Evolutionary conservation across 371 early-diverging fungal genomes (phyloP).

Genomic region (Thermomucor indicae-seudaticae): DNA sequence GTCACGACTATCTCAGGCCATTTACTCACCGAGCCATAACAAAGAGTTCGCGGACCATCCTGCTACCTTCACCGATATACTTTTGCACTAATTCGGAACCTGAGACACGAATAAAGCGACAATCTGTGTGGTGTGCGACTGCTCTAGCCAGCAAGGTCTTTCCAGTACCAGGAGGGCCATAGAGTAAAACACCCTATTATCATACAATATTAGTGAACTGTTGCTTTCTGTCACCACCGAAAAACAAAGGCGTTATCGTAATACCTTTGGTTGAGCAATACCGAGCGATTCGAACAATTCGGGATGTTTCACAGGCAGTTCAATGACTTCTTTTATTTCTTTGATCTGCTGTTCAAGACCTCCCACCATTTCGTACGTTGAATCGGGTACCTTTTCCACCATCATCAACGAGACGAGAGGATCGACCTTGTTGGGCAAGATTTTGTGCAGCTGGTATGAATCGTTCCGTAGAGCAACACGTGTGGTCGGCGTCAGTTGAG

Average conservation of each 20-base stretch:
- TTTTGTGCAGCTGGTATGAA: conserved; percentile 98
- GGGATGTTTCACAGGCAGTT: conserved; percentile 93
- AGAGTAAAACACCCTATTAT: conserved; percentile 97
- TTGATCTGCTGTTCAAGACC: conserved; percentile 99
- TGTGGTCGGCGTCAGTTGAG: conserved; percentile 90
- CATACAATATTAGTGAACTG: too few species aligned
- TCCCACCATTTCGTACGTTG: conserved; percentile 99
- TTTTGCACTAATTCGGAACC: conserved; percentile 99
- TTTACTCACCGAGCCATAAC: conserved; percentile 89
- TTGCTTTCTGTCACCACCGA: too few species aligned
- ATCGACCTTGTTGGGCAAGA: conserved; percentile 99
- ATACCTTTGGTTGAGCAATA: conserved; percentile 42
- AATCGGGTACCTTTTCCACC: conserved; percentile 99
- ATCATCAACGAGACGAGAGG: conserved; percentile 99
- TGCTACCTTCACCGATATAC: conserved; percentile 97
- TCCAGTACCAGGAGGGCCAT: conserved; percentile 99
- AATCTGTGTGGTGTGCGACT: conserved; percentile 99
- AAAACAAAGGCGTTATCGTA: neutral
- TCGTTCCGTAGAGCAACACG: conserved; percentile 98
- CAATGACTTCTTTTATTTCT: conserved; percentile 99
- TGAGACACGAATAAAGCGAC: conserved; percentile 99
- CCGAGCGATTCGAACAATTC: conserved; percentile 47
- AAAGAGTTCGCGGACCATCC: conserved; percentile 99
- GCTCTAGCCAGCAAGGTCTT: conserved; percentile 99
- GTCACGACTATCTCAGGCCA: neutral